These are phyloP conservation scores for Hypoxylon subgilvum DNA, from an alignment of 495 filamentous ascomycete species.

Conservation along the genomic window DNA sequence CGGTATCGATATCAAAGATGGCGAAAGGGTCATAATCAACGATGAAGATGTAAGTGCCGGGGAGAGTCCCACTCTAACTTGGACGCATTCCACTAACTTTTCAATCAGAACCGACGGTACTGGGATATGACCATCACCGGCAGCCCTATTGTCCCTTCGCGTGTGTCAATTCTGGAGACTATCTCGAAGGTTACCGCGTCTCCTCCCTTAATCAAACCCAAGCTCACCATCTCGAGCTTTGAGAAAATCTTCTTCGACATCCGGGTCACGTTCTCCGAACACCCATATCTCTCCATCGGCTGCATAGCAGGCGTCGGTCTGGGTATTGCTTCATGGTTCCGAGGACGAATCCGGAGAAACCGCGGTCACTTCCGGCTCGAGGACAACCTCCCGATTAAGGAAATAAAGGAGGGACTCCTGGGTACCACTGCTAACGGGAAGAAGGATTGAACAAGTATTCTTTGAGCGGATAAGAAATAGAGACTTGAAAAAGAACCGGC, in stretches of 20 bases:
- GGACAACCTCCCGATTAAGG: conserved; percentile 65
- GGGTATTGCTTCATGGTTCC: conserved; percentile 58
- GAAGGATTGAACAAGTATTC: conserved; percentile 66
- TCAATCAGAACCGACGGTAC: conserved; percentile 78
- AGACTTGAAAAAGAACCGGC: conserved; percentile 21
- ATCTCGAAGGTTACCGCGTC: conserved; percentile 73
- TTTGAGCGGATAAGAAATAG: conserved; percentile 14
- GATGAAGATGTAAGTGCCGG: conserved; percentile 85
- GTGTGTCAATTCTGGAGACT: conserved; percentile 94
- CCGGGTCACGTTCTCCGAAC: conserved; percentile 66
- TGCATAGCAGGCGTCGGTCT: conserved; percentile 63
- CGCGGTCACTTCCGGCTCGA: conserved; percentile 78
- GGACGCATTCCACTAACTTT: conserved; percentile 12
- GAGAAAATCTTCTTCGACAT: conserved; percentile 81
- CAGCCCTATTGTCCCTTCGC: conserved; percentile 82
- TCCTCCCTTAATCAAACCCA: conserved; percentile 83
- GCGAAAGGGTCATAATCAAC: conserved; percentile 93
- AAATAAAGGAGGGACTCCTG: conserved; percentile 62
- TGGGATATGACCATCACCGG: conserved; percentile 93
- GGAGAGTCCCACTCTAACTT: background rate
- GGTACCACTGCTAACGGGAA: conserved; percentile 69
- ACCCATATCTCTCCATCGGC: conserved; percentile 73
- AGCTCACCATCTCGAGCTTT: conserved; percentile 79
- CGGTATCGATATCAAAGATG: conserved; percentile 81
- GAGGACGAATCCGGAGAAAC: conserved; percentile 61